Evolutionary conservation across 805 yeast species (phyloP).

Genomic region (Pichia exigua): DNA sequence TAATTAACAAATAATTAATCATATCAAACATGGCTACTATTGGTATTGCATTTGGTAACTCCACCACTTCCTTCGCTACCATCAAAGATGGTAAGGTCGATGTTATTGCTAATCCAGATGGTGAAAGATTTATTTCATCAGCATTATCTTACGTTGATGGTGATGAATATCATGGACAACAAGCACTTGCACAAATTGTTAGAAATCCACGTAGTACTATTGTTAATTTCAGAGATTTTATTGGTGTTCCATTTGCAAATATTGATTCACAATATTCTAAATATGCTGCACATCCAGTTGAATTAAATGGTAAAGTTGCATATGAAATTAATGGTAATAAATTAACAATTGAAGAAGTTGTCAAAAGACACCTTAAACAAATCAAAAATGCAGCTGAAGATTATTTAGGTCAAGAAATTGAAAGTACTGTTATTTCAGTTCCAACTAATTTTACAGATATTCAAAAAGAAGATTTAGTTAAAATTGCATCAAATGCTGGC

Average conservation of each 20-base stretch:
- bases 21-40: slow-evolving; percentile 46
- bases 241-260: slow-evolving; percentile 67
- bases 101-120: slow-evolving; percentile 98
- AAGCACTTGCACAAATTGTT: slow-evolving; percentile 85
- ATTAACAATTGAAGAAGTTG: slow-evolving; percentile 67
- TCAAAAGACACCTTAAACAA: slow-evolving; percentile 75
- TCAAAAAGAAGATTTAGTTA: slow-evolving; percentile 58
- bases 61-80: slow-evolving; percentile 89
- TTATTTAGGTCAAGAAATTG: slow-evolving; percentile 73
- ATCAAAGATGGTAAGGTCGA: slow-evolving; percentile 89
- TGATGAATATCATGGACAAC: slow-evolving; percentile 96
- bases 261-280: slow-evolving; percentile 60
- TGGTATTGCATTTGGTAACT: slow-evolving; percentile 95
- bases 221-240: slow-evolving; percentile 85
- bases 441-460: slow-evolving; percentile 79
- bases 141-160: slow-evolving; percentile 84
- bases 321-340: slow-evolving; percentile 54
- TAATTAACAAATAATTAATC: not conserved
- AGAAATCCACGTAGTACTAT: slow-evolving; percentile 87
- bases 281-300: slow-evolving; percentile 59
- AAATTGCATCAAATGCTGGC: slow-evolving; percentile 63
- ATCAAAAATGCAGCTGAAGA: slow-evolving; percentile 87
- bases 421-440: slow-evolving; percentile 80
- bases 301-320: slow-evolving; percentile 57
- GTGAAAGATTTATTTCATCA: slow-evolving; percentile 95